Evolutionary conservation across 495 filamentous ascomycete genomes (phyloP), one percentile per base, ranked within the genome.

Genomic region (Trichoderma virens): DNA sequence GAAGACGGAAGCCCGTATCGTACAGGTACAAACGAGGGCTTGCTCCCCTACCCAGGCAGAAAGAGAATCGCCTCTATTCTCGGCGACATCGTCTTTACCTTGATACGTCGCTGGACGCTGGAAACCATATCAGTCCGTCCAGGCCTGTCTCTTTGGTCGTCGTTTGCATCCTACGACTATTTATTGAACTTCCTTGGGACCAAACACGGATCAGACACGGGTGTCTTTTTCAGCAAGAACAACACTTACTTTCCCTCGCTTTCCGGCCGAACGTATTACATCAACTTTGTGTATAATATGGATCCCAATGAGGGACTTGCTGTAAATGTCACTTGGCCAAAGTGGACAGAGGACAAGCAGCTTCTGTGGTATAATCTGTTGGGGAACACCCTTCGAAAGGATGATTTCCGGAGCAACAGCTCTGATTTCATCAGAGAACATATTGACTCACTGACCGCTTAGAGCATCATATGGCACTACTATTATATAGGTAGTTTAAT

Each of bases 11-110:
- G 75, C 0, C 85, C 84, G 2, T 86, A 82, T 74, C 74, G 78
- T 27, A 85, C 83, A 0, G 74, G 79, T 13, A 31, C 73, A 14
- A 80, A 85, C 70, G 80, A 85, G 69, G 77, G 77, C 69, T 77
- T 7, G n/a, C 9, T 45, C 41, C 77, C 72, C 73, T 86, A 85
- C 62, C 82, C 83, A 6, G 78, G 84, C 67, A 85, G 77, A 74
- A 88, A 87, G 68, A 81, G 83, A n/a, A 68, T 86, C 0, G 80
- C 85, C 0, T 83, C 84, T 13, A 82, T 87, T 39, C 72, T 86
- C 1, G 84, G 84, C 38, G 84, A 87, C 61, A 62, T 81, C 0
- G 77, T 74, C 23, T 85, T 83, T 64, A 85, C 77, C 1, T 70
- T 84, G 6, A 78, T 74, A 0, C 79, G 83, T 0, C 78, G 83